Evolutionary conservation across 495 filamentous ascomycete genomes (phyloP), one percentile per base, ranked within the genome.

Genomic region (Penicillium antarcticum): DNA sequence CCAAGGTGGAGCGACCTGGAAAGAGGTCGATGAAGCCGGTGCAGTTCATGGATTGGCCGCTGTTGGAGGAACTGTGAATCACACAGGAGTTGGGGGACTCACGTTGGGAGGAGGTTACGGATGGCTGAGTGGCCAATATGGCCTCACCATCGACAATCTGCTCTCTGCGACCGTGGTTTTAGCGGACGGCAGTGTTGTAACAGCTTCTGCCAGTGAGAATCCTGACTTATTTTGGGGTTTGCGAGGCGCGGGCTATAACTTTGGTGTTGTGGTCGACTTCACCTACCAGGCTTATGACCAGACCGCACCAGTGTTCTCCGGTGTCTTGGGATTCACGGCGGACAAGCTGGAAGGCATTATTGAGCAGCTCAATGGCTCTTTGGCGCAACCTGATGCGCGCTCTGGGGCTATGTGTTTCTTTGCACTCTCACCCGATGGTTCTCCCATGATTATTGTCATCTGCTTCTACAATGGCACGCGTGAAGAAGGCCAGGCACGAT

Each of bases 1-100:
- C 1, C 69, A 80, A 54, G 82, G 81, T 24, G 83, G 83, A 26
- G 68, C 68, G 24, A 64, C 72, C 5, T 85, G 80, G 81, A 66
- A 66, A 33, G 78, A 84, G 45, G 78, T 86, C 41, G 80, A 85
- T 52, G 64, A 65, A 13, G 76, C 69, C 0, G 74, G 75, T 13
- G 73, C 61, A 12, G 57, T 71, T 36, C 63, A 78, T 48, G 76
- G 73, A 1, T 63, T 85, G 13, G 81, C 79, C 9, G 75, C 73
- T 10, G 81, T 85, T 4, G 82, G 80, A 4, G 82, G 82, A 5
- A 84, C 80, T 0, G 80, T 83, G 14, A 81, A 81, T 54, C 73
- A 81, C 48, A 81, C 77, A 18, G 81, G 83, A 23, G 73, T 85
- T 18, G 80, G 80, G 2, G 82, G 83, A 5, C 58, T 83, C 21